Conservation (phyloP, 2,329 filamentous ascomycete genomes). For the Phoma herbarum region DNA sequence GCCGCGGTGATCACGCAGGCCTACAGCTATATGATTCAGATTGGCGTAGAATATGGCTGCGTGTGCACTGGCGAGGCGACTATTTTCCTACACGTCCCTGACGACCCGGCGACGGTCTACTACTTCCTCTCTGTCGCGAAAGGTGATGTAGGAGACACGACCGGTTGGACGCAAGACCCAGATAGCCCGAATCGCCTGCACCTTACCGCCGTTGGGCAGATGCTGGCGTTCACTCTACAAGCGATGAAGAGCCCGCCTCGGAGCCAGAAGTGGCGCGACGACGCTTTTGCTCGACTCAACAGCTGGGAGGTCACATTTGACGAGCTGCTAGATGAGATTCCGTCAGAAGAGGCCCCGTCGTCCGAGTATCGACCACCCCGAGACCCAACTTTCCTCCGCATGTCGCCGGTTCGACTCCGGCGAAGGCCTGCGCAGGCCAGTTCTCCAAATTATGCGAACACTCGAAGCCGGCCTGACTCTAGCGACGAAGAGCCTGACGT, state of each 20-base stretch:
- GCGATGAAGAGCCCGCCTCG: not conserved
- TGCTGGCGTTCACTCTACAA: not conserved
- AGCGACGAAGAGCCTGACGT: not conserved
- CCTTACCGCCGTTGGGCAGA: not conserved
- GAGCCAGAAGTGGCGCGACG: not conserved
- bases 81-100: conserved; percentile 55
- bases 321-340: not conserved
- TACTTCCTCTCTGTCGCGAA: not conserved
- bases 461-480: not conserved
- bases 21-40: conserved; percentile 61
- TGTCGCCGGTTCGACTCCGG: not conserved
- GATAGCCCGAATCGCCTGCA: not conserved
- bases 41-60: conserved; percentile 56
- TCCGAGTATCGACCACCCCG: not conserved
- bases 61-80: conserved; percentile 56
- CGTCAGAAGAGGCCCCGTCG: not conserved
- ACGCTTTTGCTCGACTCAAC: not conserved
- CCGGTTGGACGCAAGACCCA: not conserved
- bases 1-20: conserved; percentile 58
- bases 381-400: not conserved
- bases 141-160: not conserved
- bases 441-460: no score
- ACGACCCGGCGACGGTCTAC: conserved; percentile 14
- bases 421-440: no score
- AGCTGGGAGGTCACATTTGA: not conserved